Conservation (phyloP, 192 early-diverging fungal species). For the Podila minutissima region DNA sequence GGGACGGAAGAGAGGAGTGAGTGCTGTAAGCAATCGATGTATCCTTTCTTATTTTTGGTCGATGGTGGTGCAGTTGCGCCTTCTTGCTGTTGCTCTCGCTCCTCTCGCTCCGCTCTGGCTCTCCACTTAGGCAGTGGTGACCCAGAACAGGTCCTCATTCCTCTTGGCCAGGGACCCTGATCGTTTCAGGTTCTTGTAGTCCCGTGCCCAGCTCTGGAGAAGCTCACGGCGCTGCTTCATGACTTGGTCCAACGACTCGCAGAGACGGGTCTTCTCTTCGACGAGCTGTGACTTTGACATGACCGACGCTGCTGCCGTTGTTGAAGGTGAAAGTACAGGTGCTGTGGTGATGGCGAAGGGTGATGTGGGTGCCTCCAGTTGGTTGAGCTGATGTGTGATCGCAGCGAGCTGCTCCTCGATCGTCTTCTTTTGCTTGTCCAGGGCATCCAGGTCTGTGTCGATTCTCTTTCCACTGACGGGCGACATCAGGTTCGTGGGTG, state of each 20-base stretch:
- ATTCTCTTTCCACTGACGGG: constrained; percentile 41
- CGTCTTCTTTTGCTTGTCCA: constrained; percentile 34
- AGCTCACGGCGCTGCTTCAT: constrained; percentile 41
- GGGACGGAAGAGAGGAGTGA: too few relatives aligned
- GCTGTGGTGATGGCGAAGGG: neutral
- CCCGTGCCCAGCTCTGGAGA: constrained; percentile 45
- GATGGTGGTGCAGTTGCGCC: neutral
- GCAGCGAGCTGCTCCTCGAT: constrained; percentile 33
- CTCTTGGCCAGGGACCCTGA: constrained; percentile 41
- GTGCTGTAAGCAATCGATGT: too few relatives aligned
- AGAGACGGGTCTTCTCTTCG: constrained; percentile 22
- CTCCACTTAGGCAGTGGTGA: constrained; percentile 40
- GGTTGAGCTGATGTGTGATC: constrained; percentile 33
- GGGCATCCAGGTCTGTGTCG: constrained; percentile 38
- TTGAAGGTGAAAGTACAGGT: neutral
- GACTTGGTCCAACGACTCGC: constrained; percentile 18
- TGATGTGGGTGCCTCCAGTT: constrained; percentile 6
- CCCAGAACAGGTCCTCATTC: constrained; percentile 41
- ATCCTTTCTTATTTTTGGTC: neutral
- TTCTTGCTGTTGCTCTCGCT: neutral
- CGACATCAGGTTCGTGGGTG: constrained; percentile 11
- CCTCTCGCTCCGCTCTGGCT: neutral
- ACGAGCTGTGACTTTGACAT: constrained; percentile 18
- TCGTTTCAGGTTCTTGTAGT: constrained; percentile 47
- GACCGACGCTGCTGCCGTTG: neutral